Conservation (phyloP, 208 protist genomes). For the Naegleria gruberi region DNA sequence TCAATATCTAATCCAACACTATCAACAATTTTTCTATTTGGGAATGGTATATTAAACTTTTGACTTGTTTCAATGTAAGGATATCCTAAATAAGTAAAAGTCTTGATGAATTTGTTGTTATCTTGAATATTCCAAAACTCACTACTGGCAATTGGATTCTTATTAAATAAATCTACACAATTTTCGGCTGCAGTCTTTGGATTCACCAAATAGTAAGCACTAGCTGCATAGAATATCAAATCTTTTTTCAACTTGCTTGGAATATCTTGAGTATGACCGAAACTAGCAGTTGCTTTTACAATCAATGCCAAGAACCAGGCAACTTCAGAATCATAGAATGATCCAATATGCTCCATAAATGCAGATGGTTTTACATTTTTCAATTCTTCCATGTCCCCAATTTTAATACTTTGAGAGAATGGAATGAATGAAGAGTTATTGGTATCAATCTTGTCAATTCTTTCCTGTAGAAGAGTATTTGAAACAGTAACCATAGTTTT, state of each 20-base stretch:
- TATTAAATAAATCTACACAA: neutral
- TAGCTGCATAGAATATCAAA: neutral
- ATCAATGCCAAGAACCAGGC: neutral
- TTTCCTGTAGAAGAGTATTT: neutral
- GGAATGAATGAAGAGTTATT: neutral
- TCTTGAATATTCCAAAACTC: slow-evolving; percentile 6
- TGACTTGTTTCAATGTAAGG: neutral
- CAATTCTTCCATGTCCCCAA: neutral
- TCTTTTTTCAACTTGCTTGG: neutral
- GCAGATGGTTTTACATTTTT: neutral
- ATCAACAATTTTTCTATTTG: neutral
- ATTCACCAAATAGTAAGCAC: neutral
- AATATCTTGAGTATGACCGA: neutral
- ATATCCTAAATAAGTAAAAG: neutral
- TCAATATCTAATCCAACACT: neutral
- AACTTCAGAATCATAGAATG: neutral
- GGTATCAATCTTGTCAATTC: neutral
- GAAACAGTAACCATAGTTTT: neutral
- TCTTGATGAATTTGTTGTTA: neutral
- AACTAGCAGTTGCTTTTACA: neutral
- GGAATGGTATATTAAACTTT: neutral
- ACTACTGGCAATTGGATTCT: neutral
- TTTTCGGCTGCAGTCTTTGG: neutral
- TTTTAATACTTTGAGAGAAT: neutral
- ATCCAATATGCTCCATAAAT: neutral